Evolutionary conservation across 2,329 filamentous ascomycete species (phyloP).

Genomic region (Apiospora marii): DNA sequence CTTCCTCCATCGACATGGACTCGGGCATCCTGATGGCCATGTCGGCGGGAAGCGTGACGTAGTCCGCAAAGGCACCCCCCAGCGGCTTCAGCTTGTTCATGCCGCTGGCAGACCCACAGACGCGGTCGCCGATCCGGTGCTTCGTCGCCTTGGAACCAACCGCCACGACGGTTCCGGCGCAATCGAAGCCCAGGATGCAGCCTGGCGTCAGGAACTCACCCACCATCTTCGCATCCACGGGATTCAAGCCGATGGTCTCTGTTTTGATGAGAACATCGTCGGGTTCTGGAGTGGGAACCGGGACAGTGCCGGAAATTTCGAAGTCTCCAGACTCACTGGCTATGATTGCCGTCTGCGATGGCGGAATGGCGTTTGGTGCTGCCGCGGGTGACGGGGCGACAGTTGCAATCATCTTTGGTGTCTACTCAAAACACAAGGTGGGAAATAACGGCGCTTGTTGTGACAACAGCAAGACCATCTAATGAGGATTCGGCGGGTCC

Average conservation of each 20-base stretch:
- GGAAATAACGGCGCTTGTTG: no score
- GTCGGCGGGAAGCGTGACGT: conserved; percentile 16
- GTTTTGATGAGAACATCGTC: conserved; percentile 29
- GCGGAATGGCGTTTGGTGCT: no score
- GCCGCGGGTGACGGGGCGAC: no score
- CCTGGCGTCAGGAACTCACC: conserved; percentile 27
- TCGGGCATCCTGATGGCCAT: conserved; percentile 23
- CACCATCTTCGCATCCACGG: conserved; percentile 31
- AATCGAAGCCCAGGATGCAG: conserved; percentile 33
- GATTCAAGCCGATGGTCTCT: conserved; percentile 30
- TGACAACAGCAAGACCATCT: no score
- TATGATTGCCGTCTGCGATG: conserved; percentile 20
- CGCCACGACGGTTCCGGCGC: conserved; percentile 33
- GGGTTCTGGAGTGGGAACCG: conserved; percentile 22
- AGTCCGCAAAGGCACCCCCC: conserved; percentile 26
- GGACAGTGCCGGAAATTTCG: background rate
- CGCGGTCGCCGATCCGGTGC: conserved; percentile 34
- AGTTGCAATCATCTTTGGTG: no score
- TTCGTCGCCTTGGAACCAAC: conserved; percentile 29
- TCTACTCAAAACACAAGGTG: no score
- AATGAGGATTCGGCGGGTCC: no score
- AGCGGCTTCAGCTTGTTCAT: conserved; percentile 17
- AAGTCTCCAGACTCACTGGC: background rate
- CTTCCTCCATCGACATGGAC: conserved; percentile 25
- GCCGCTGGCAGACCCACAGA: conserved; percentile 26